phyloP scores from a whole-genome alignment of 2,329 filamentous ascomycete genomes.

The Paecilomyces sp. region DNA sequence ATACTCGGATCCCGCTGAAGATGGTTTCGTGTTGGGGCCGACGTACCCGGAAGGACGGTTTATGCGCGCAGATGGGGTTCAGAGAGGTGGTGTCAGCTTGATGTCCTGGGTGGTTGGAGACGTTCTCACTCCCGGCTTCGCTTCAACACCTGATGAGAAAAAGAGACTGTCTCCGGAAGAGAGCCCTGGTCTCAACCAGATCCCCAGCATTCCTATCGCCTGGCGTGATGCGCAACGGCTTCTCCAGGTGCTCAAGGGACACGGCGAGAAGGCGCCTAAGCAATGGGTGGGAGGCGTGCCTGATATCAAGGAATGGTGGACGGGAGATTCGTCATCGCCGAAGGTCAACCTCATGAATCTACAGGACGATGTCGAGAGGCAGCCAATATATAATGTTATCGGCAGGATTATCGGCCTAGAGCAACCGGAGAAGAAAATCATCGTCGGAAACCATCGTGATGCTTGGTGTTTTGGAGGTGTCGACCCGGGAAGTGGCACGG shows the following conservation, averaged over 20 bases:
- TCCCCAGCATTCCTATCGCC: slow-evolving; percentile 82
- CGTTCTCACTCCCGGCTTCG: slow-evolving; percentile 82
- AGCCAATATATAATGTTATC: slow-evolving; percentile 88
- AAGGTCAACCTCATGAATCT: slow-evolving; percentile 75
- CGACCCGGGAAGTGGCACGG: slow-evolving; percentile 81
- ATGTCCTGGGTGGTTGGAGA: slow-evolving; percentile 82
- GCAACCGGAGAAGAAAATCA: slow-evolving; percentile 71
- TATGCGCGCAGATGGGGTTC: slow-evolving; percentile 75
- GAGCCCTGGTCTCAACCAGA: slow-evolving; percentile 66
- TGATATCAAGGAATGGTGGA: slow-evolving; percentile 73
- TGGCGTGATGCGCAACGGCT: slow-evolving; percentile 83
- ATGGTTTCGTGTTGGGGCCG: slow-evolving; percentile 68
- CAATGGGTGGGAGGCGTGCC: slow-evolving; percentile 74
- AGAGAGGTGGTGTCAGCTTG: slow-evolving; percentile 72
- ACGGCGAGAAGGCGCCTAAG: slow-evolving; percentile 61
- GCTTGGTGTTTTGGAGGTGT: slow-evolving; percentile 84
- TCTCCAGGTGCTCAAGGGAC: slow-evolving; percentile 66
- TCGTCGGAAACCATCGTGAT: slow-evolving; percentile 90
- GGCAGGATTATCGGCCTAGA: slow-evolving; percentile 79
- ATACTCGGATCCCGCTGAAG: slow-evolving; percentile 83
- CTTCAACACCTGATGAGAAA: slow-evolving; percentile 43
- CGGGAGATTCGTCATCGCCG: slow-evolving; percentile 68
- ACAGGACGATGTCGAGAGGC: slow-evolving; percentile 74
- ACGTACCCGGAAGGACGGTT: slow-evolving; percentile 70
- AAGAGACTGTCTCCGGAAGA: slow-evolving; percentile 63